phyloP scores from a whole-genome alignment of 2,329 filamentous ascomycete genomes.

The Arthrobotrys megalospora region DNA sequence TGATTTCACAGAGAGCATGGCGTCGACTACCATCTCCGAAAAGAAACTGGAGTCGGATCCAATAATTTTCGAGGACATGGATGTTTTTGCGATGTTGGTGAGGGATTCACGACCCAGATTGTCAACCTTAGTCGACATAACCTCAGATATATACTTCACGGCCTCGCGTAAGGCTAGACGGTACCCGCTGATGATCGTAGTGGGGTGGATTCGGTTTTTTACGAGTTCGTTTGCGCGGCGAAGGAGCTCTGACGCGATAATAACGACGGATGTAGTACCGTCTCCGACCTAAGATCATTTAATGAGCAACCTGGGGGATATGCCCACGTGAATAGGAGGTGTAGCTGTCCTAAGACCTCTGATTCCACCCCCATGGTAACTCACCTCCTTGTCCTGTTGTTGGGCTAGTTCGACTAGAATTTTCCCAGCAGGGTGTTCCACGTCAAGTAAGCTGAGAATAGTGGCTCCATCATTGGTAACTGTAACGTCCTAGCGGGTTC shows the following conservation, averaged over 20 bases:
- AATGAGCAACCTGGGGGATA: background rate
- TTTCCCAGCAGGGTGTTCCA: slow-evolving; percentile 98
- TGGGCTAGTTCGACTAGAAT: slow-evolving; percentile 97
- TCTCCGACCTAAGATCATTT: slow-evolving; percentile 79
- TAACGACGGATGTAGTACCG: slow-evolving; percentile 96
- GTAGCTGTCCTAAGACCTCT: too few species aligned
- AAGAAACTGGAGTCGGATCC: slow-evolving; percentile 97
- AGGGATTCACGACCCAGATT: slow-evolving; percentile 90
- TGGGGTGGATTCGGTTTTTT: slow-evolving; percentile 99
- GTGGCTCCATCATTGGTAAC: slow-evolving; percentile 99
- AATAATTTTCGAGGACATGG: slow-evolving; percentile 99
- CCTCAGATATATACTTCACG: slow-evolving; percentile 98
- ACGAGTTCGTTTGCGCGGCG: slow-evolving; percentile 96
- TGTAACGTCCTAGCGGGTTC: slow-evolving; percentile 80
- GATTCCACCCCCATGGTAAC: slow-evolving; percentile 4
- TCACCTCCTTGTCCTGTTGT: slow-evolving; percentile 93
- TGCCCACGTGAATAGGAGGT: background rate
- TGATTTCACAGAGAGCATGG: slow-evolving; percentile 93
- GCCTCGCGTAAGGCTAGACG: slow-evolving; percentile 94
- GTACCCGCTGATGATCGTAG: slow-evolving; percentile 99
- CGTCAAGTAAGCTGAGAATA: slow-evolving; percentile 93
- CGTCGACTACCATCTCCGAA: slow-evolving; percentile 95
- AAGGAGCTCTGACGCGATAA: slow-evolving; percentile 95
- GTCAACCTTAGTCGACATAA: slow-evolving; percentile 96
- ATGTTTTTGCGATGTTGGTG: slow-evolving; percentile 95